phyloP scores from a whole-genome alignment of 441 rosid genomes.

The Sinapis alba region DNA sequence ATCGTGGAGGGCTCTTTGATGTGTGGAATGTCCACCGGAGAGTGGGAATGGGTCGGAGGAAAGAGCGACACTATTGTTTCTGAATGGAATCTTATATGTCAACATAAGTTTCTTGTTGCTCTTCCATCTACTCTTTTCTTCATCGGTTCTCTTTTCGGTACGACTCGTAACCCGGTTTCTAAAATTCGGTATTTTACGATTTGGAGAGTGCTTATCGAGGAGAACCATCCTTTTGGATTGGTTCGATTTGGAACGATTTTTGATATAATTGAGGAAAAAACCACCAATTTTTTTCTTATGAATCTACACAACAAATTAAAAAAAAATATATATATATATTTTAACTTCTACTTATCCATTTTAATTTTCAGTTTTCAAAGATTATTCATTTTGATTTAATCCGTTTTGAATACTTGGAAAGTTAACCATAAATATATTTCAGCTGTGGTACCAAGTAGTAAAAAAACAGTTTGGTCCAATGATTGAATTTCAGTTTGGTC shows the following conservation, averaged over 20 bases:
- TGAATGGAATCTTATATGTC: conserved; percentile 67
- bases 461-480: neutral
- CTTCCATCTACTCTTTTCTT: conserved; percentile 73
- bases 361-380: too few species aligned
- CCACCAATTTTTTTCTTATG: neutral
- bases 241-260: neutral
- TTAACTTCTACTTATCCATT: too few species aligned
- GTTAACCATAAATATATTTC: neutral
- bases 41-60: conserved; percentile 73
- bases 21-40: conserved; percentile 45
- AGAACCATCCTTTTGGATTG: neutral
- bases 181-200: neutral
- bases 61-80: conserved; percentile 49
- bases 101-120: conserved; percentile 66
- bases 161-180: neutral
- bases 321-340: too few species aligned
- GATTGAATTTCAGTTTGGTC: neutral
- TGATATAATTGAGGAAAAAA: neutral
- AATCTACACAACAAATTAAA: neutral
- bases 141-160: conserved; percentile 59
- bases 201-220: neutral
- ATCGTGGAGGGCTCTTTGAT: conserved; percentile 29
- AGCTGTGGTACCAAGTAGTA: neutral
- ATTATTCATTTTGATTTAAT: too few species aligned
- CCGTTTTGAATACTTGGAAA: neutral